Evolutionary conservation across 2,329 filamentous ascomycete species (phyloP).

Genomic region (Trichoderma citrinoviride): DNA sequence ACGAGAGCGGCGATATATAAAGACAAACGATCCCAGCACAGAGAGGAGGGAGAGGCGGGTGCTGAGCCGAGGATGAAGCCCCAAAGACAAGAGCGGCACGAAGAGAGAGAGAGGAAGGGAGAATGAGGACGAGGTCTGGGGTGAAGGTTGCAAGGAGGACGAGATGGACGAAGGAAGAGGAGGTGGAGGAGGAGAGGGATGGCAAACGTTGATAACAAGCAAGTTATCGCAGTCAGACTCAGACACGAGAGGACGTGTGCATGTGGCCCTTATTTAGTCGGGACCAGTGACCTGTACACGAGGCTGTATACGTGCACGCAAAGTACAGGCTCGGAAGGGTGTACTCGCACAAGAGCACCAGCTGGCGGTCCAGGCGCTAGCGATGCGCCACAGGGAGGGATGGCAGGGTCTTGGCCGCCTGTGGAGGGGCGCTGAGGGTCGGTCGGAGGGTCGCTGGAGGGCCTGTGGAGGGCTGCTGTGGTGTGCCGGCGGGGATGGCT

Average conservation of each 20-base stretch:
- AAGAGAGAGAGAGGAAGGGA: background rate
- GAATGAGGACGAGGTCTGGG: background rate
- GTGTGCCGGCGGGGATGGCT: constrained; percentile 21
- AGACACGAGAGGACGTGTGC: constrained; percentile 30
- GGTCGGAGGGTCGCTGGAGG: too few species aligned
- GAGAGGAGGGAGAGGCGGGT: background rate
- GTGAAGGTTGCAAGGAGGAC: background rate
- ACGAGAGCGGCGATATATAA: constrained; percentile 11
- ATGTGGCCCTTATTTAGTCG: constrained; percentile 31
- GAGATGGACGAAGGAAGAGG: background rate
- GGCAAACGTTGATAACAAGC: constrained; percentile 17
- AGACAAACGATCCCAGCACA: background rate
- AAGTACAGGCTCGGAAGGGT: background rate
- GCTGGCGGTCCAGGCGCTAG: constrained; percentile 26
- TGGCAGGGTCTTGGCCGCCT: background rate
- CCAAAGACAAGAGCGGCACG: background rate
- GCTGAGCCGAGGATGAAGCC: background rate
- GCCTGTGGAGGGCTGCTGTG: background rate
- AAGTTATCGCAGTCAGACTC: constrained; percentile 27
- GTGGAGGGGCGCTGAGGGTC: too few species aligned
- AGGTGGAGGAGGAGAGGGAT: constrained; percentile 11
- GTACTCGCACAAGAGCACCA: background rate
- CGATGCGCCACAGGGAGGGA: constrained; percentile 18
- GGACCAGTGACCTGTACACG: constrained; percentile 38
- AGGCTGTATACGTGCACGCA: constrained; percentile 35